Evolutionary conservation across 2,329 filamentous ascomycete species (phyloP), one percentile per base, ranked within the genome.

Genomic region (Cladophialophora immunda): DNA sequence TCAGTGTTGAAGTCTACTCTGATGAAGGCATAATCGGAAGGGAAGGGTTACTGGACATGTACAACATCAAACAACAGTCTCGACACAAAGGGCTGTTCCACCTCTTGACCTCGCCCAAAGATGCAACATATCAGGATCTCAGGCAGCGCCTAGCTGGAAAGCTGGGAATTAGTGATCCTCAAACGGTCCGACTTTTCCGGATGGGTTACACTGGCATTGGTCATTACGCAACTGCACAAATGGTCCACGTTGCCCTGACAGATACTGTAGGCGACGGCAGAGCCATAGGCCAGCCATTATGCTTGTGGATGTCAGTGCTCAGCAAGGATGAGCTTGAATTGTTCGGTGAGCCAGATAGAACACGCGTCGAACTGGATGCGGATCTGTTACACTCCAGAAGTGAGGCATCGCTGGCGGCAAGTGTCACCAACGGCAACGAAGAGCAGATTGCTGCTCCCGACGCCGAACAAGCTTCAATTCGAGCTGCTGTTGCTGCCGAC

Each of bases 1-100:
- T 82, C 30, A 72, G 77, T 17, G 73, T 82, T 30, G 81, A 82
- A 62, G 69, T 81, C 2, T 82, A 81, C 66, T 77, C 76, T 1
- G 72, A 80, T 25, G 70, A 76, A 3, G 71, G 73, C 22, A 76
- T 78, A 50, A 75, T 77, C 30, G 72, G 76, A 38, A 66, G 78
- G 52, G 67, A 70, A 59, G 80, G 79, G 58, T 71, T 82, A 3
- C 80, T 82, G 54, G 79, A 82, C 52, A 61, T 68, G 75, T 77
- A n/a, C 79, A 82, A 66, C 78, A 80, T 71, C 73, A 82, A 65
- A 58, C 68, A 53, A 22, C 70, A 68, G 30, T 61, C 62, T 13
- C 45, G 66, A 32, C 66, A 71, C 30, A 58, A 66, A 34, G 67
- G 66, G 22, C 17, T 47, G 30, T 66, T 54, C 38, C 58, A 68